A percentile compares a stretch with the other conserved stretches of the same genome.
phyloP scores from a whole-genome alignment of 805 yeast species.

The Wickerhamomyces xylosicus region DNA sequence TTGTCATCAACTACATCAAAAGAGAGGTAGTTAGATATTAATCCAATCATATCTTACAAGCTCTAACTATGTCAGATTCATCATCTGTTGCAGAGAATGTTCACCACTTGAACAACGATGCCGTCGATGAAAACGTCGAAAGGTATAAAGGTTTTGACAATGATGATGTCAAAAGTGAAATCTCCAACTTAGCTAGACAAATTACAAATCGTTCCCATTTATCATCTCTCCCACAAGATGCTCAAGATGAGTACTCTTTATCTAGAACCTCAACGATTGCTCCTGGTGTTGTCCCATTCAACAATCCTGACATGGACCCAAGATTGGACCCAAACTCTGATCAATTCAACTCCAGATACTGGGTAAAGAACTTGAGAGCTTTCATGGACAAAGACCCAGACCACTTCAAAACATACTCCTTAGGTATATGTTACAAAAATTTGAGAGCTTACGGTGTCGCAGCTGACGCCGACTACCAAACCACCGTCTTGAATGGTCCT shows the following conservation, averaged over 20 bases:
- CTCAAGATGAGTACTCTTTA: slow-evolving; percentile 3
- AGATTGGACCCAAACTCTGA: slow-evolving; percentile 48
- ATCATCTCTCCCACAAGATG: slow-evolving; percentile 5
- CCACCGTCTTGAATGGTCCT: slow-evolving; percentile 40
- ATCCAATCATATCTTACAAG: slow-evolving; percentile 1
- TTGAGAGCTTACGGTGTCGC: slow-evolving; percentile 54
- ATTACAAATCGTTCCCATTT: slow-evolving; percentile 17
- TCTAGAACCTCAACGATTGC: slow-evolving; percentile 17
- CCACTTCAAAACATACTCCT: slow-evolving; percentile 42
- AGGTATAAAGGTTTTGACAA: slow-evolving; percentile 2
- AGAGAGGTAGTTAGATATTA: too few species aligned
- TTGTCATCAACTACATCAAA: too few species aligned
- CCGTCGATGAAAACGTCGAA: slow-evolving; percentile 3
- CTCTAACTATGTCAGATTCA: slow-evolving; percentile 1
- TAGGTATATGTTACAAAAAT: slow-evolving; percentile 50
- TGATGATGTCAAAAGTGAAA: slow-evolving; percentile 1
- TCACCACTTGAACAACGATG: background rate
- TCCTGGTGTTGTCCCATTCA: slow-evolving; percentile 30
- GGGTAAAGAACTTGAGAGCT: slow-evolving; percentile 53
- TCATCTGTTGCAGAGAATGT: background rate
- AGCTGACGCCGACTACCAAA: slow-evolving; percentile 54
- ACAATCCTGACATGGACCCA: slow-evolving; percentile 25
- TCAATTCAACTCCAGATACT: slow-evolving; percentile 43
- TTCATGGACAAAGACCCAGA: slow-evolving; percentile 47
- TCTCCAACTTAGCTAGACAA: slow-evolving; percentile 18